Base-by-base conservation (phyloP, 257 asterid species). In the Solanum ossicruentum region DNA sequence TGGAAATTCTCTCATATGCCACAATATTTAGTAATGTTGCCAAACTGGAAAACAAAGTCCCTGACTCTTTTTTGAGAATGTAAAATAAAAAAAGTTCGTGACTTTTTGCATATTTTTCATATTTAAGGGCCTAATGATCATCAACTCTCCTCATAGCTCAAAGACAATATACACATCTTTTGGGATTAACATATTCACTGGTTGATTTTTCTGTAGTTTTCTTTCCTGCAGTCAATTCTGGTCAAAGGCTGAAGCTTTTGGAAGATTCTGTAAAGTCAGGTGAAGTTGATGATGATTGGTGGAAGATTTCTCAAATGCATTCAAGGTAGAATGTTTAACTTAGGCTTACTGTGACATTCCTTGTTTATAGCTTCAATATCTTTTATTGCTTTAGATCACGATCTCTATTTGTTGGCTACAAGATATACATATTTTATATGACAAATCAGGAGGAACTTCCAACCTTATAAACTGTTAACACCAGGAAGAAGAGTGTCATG, bases 181-280 rank as follows among this genome's bases (percentile, higher is more conserved):
- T 3, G 41, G 61, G 21, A 75, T 49, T 49, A 47, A 23, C 23
- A 49, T 75, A 49, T 75, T 23, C 43, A 49, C 82, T 75, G 60
- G 43, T 23, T 75, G 60, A 49, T 23, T 41, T 83, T 83, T 49
- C 54, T 47, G 26, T 61, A 32, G 67, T 66, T 23, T 83, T 83
- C 49, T 70, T 49, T 57, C 85, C 55, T 49, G 66, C 87, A 93
- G 98, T 84, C 85, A 69, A 87, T 86, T 80, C 86, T 41, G 67
- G 18, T 70, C 85, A 77, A 85, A 84, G 87, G 63, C 61, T 89
- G 39, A 86, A 86, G 81, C 92, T 84, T 75, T 56, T 83, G 85
- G 94, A 90, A 86, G 87, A 87, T 85, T 85, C 93, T 47, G 89
- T 79, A 75, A 83, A 83, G 86, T 86, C 82, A 77, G 61, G 63